These are phyloP conservation scores for Colletotrichum sp. DNA, from an alignment of 2,329 filamentous ascomycete species.

Conservation along the genomic window DNA sequence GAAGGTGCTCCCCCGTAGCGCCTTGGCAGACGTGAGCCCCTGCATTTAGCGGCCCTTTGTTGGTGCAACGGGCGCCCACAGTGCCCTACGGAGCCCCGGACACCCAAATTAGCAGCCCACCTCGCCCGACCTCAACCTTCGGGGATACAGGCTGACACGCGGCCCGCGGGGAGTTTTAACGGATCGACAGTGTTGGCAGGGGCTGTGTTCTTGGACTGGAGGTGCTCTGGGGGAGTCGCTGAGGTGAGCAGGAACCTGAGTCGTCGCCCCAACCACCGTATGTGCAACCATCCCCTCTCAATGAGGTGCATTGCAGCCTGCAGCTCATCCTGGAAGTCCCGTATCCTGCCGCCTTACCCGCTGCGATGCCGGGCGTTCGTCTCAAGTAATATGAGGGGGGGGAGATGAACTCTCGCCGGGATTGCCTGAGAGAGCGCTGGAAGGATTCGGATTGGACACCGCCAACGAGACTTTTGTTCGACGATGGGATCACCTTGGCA, in stretches of 20 bases:
- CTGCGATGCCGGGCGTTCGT: slow-evolving; percentile 3
- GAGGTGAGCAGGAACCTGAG: background rate
- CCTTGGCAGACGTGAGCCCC: slow-evolving; percentile 15
- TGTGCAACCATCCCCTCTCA: background rate
- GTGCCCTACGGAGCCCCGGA: background rate
- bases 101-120: background rate
- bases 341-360: background rate
- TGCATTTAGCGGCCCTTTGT: slow-evolving; percentile 6
- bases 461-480: background rate
- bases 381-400: background rate
- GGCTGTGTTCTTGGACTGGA: background rate
- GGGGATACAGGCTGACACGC: background rate
- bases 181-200: background rate
- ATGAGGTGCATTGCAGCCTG: background rate
- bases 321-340: background rate
- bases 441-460: background rate
- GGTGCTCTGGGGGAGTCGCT: background rate
- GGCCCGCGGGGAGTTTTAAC: slow-evolving; percentile 4
- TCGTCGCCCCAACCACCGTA: background rate
- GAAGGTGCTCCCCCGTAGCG: slow-evolving; percentile 1
- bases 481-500: background rate
- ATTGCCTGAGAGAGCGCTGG: background rate
- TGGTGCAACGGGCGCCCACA: slow-evolving; percentile 3
- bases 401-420: background rate
- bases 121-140: background rate